Evolutionary conservation across 2,329 filamentous ascomycete species (phyloP).

Genomic region (Trichoderma cornu-damae): DNA sequence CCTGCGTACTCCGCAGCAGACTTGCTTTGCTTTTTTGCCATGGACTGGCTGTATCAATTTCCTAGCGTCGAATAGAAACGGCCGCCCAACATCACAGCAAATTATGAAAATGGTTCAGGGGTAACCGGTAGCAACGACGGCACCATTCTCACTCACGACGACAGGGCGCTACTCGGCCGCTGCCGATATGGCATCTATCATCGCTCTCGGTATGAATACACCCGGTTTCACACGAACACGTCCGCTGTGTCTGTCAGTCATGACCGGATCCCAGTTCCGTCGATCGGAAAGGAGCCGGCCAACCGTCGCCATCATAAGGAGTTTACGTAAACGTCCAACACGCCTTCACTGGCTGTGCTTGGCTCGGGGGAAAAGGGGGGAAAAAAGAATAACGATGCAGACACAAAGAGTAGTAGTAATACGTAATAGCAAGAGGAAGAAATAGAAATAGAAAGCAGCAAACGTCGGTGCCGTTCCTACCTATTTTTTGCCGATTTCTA

Average conservation of each 20-base stretch:
- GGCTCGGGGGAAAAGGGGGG: too few relatives aligned
- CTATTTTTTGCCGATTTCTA: not conserved
- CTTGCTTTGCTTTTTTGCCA: not conserved
- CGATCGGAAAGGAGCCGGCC: not conserved
- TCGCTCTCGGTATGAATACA: not conserved
- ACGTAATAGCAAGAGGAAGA: not conserved
- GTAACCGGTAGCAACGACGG: not conserved
- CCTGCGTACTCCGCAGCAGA: too few relatives aligned
- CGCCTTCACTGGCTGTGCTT: not conserved
- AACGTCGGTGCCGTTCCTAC: not conserved
- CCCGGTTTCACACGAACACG: conserved; percentile 10
- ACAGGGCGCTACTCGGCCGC: not conserved
- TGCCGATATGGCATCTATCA: not conserved
- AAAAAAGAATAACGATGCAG: too few relatives aligned
- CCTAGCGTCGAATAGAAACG: not conserved
- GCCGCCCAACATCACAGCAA: not conserved
- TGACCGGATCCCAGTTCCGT: not conserved
- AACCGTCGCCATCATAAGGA: not conserved
- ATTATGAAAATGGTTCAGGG: not conserved
- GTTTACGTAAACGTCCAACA: not conserved
- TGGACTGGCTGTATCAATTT: not conserved
- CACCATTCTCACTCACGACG: not conserved
- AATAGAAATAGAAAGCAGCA: not conserved
- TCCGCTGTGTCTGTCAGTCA: not conserved
- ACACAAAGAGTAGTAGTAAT: too few relatives aligned